Evolutionary conservation across 164 flowering plant genomes (phyloP).

Genomic region (Cinnamomum micranthum): DNA sequence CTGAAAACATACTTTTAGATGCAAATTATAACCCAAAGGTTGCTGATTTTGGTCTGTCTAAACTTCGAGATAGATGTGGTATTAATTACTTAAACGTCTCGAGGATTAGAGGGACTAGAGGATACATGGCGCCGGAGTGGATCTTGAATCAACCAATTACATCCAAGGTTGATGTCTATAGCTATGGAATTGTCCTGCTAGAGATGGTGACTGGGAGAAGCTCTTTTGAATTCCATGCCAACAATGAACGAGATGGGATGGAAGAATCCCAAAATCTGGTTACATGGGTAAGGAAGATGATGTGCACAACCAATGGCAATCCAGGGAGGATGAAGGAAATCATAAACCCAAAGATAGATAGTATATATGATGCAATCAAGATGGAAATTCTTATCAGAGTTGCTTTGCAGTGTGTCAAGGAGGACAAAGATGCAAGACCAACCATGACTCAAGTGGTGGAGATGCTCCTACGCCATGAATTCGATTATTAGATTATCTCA

Average conservation of each 20-base stretch:
- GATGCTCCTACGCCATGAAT: neutral
- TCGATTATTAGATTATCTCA: too few relatives aligned
- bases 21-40: constrained; percentile 27
- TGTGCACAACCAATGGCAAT: neutral
- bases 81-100: constrained; percentile 17
- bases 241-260: neutral
- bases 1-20: constrained; percentile 33
- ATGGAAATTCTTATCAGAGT: constrained; percentile 3
- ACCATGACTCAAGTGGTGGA: constrained; percentile 3
- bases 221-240: constrained; percentile 1
- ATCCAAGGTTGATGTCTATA: constrained; percentile 41
- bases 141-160: constrained; percentile 28
- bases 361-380: neutral
- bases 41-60: constrained; percentile 39
- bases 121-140: constrained; percentile 54
- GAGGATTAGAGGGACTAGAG: constrained; percentile 35
- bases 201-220: constrained; percentile 21
- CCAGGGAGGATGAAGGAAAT: constrained; percentile 1
- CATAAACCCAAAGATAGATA: neutral
- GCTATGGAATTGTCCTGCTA: constrained; percentile 38
- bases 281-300: constrained; percentile 3
- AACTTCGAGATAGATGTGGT: constrained; percentile 15
- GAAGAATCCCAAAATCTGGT: neutral
- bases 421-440: constrained; percentile 9
- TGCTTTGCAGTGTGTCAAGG: constrained; percentile 6